Percentiles rank a stretch among this genome's conserved stretches.
Evolutionary conservation across 768 basidiomycete species (phyloP).

Genomic region (Termitomyces sp.): DNA sequence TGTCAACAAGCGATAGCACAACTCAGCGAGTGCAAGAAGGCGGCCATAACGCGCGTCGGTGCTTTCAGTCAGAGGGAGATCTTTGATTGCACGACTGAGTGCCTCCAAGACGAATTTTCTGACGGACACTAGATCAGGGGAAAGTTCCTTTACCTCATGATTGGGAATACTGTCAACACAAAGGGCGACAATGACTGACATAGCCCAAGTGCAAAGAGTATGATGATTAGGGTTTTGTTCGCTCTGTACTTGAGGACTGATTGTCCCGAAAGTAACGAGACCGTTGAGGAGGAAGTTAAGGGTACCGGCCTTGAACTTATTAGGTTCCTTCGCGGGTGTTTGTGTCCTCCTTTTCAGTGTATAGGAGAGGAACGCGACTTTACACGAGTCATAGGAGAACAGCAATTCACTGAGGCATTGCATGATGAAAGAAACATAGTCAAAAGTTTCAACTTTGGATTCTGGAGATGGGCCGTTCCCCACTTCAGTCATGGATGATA

Average conservation of each 20-base stretch:
- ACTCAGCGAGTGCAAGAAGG: conserved; percentile 77
- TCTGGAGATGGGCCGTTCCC: background rate
- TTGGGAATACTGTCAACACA: conserved; percentile 76
- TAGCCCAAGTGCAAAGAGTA: conserved; percentile 77
- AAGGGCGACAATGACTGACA: conserved; percentile 88
- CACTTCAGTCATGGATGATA: background rate
- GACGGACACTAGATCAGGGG: conserved; percentile 77
- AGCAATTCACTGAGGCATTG: conserved; percentile 88
- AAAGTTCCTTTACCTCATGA: conserved; percentile 69
- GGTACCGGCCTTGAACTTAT: conserved; percentile 58
- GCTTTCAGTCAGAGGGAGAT: conserved; percentile 51
- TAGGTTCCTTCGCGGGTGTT: conserved; percentile 58
- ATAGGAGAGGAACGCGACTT: conserved; percentile 79
- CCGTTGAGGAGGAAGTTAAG: conserved; percentile 81
- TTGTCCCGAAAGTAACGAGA: conserved; percentile 70
- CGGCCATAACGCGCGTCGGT: conserved; percentile 83
- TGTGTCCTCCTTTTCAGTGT: conserved; percentile 59
- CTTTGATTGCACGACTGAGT: conserved; percentile 82
- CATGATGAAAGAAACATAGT: conserved; percentile 81
- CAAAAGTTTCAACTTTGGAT: conserved; percentile 24
- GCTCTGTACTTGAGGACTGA: conserved; percentile 59
- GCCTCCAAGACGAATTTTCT: conserved; percentile 90
- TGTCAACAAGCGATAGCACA: conserved; percentile 83
- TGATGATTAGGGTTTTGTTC: conserved; percentile 51
- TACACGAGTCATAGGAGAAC: conserved; percentile 91